Conservation (phyloP, 768 basidiomycete species). For the Tephrocybe sp. region DNA sequence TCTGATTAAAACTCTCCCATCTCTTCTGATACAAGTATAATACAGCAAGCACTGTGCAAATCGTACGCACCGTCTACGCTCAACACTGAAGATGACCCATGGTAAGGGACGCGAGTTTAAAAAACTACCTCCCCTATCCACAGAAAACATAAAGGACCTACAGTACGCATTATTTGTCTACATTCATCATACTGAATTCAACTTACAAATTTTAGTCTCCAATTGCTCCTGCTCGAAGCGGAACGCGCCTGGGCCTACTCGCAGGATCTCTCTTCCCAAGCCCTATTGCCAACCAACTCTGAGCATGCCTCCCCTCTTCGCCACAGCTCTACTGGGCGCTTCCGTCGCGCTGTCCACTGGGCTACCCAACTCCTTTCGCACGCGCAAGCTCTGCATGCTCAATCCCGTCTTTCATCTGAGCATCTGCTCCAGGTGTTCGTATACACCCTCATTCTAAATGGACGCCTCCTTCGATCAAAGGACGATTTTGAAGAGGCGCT, state of each 20-base stretch:
- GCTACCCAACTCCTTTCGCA: slow-evolving; percentile 73
- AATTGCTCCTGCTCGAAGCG: slow-evolving; percentile 83
- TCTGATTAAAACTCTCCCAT: background rate
- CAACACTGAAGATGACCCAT: slow-evolving; percentile 79
- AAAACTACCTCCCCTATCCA: slow-evolving; percentile 63
- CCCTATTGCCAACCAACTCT: slow-evolving; percentile 50
- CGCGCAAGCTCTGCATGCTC: slow-evolving; percentile 60
- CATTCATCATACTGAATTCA: slow-evolving; percentile 6
- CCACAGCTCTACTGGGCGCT: slow-evolving; percentile 74
- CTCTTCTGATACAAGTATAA: background rate
- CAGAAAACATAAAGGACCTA: slow-evolving; percentile 76
- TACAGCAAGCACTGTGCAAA: slow-evolving; percentile 90
- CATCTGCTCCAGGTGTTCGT: slow-evolving; percentile 67
- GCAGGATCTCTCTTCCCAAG: slow-evolving; percentile 64
- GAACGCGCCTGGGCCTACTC: slow-evolving; percentile 92
- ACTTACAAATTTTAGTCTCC: slow-evolving; percentile 47
- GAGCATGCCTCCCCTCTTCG: slow-evolving; percentile 55
- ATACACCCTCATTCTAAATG: slow-evolving; percentile 79
- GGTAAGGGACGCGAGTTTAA: slow-evolving; percentile 91
- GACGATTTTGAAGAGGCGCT: slow-evolving; percentile 76
- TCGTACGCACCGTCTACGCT: slow-evolving; percentile 84
- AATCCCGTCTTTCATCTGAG: slow-evolving; percentile 51
- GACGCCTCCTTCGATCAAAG: slow-evolving; percentile 76
- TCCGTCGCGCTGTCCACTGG: slow-evolving; percentile 78
- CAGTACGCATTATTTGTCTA: slow-evolving; percentile 52